Base-by-base conservation (phyloP, 2,329 filamentous ascomycete species). In the Fusarium hostae region DNA sequence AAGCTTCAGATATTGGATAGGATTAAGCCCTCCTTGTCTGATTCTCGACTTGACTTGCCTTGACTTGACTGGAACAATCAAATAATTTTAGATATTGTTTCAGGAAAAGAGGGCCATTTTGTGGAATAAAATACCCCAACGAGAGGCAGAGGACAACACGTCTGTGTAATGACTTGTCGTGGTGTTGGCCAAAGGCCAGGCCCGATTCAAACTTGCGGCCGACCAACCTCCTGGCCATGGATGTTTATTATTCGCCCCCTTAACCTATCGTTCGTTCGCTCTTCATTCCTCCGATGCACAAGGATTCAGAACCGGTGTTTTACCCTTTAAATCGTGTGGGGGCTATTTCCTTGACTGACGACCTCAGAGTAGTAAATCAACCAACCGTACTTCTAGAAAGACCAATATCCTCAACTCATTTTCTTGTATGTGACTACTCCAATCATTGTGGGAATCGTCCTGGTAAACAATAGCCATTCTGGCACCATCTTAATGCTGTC, bases 1-100 rank as follows among this genome's bases (percentile, higher is more conserved):
- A 52, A 59, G 44, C 48, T 44, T 63, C 52, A 66, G 47, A 70
- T 63, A 47, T 66, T 54, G 32, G 45, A 59, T 51, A 50, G 64
- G 59, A 69, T 40, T 34, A 55, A 66, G 45, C 35, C 28, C 59
- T 69, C 34, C 39, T 34, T 45, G 28, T 32, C 45, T 50, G 15
- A 22, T 24, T 54, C 37, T 54, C 26, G 28, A 32, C 40, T 22
- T 26, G 26, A 26, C 26, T n/a, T 30, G 32, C 32, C 48, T 26
- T 18, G 32, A 54, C 32, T 40, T 26, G 30, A 48, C 41, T 44
- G 37, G 35, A 43, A 44, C 15, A 20, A 13, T 26, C n/a, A 26
- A 44, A 13, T 20, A 32, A 40, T n/a, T 47, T 47, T 34, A 35
- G 39, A 26, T 24, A 22, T 35, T 62, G 34, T 30, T 22, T 15